These are phyloP conservation scores for Noccaea caerulescens DNA, from an alignment of 345 rosid species.

Conservation along the genomic window DNA sequence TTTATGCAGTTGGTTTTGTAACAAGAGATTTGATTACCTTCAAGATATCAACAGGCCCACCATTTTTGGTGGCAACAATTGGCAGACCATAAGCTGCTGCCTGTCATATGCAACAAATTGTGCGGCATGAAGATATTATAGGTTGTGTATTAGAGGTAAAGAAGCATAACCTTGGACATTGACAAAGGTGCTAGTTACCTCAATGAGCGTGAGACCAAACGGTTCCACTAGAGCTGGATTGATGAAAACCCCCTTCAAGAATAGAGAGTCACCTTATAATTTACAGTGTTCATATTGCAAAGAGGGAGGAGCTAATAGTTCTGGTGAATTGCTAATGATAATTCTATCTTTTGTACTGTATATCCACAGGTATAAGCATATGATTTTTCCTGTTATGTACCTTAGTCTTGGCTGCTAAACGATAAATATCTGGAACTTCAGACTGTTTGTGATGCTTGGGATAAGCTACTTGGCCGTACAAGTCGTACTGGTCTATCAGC, in stretches of 20 bases:
- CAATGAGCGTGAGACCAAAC: slow-evolving; percentile 94
- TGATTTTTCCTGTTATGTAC: slow-evolving; percentile 50
- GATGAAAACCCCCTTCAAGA: slow-evolving; percentile 84
- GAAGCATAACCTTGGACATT: slow-evolving; percentile 40
- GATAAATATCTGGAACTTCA: slow-evolving; percentile 93
- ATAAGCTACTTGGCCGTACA: slow-evolving; percentile 91
- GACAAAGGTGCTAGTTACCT: slow-evolving; percentile 54
- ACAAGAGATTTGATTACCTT: slow-evolving; percentile 33
- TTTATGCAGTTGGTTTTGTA: slow-evolving; percentile 3
- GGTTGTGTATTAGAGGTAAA: slow-evolving; percentile 41
- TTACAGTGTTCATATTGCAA: slow-evolving; percentile 40
- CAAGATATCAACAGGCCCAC: slow-evolving; percentile 93
- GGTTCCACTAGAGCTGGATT: slow-evolving; percentile 99
- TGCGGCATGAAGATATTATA: slow-evolving; percentile 28
- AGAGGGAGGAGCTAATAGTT: slow-evolving; percentile 3
- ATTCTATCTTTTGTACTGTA: not conserved
- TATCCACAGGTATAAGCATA: slow-evolving; percentile 21
- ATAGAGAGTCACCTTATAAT: slow-evolving; percentile 29
- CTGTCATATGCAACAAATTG: slow-evolving; percentile 47
- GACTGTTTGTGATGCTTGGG: slow-evolving; percentile 96
- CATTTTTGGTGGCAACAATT: slow-evolving; percentile 95
- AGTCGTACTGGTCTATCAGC: slow-evolving; percentile 91
- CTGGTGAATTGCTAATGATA: slow-evolving; percentile 2
- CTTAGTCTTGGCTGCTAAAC: slow-evolving; percentile 95
- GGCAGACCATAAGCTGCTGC: slow-evolving; percentile 99